Base-by-base conservation (phyloP, 1,284 basidiomycete species). In the Puccinia triticina region DNA sequence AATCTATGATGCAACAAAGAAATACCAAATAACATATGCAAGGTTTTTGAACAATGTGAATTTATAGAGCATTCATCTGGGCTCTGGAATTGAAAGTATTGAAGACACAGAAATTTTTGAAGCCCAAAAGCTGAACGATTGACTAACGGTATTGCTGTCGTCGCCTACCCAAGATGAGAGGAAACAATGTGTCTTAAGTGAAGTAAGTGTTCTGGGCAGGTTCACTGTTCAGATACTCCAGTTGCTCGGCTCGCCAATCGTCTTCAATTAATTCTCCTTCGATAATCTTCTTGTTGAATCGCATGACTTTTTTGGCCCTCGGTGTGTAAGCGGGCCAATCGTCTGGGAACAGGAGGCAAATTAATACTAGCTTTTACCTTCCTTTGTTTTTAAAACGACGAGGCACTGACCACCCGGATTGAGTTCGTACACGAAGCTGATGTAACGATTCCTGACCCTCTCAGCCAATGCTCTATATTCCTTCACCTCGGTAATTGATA, bases 381-480 rank as follows among this genome's bases (percentile, higher is more conserved):
- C 40, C 8, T 43, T 2, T 69, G 1, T 69, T 48, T n/a, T 3
- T 48, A 2, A 29, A 14, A n/a, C 21, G 43, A 10, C 66, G 18
- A 57, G 37, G 32, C 4, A 74, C 79, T 74, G 18, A 81, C 79
- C 37, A 40, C 79, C 79, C 18, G 79, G 79, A 50, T 73, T 64
- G 4, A 81, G 71, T n/a, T 81, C 79, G 73, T 81, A 40, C 21
- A 66, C 79, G 37, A 81, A 81, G n/a, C 57, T 74, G 46, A 81
- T 81, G 21, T 74, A 81, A 66, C 61, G 69, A 12, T 71, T 48
- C 73, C 79, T 73, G 8, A 81, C 59, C 46, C 46, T 66, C 34
- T 50, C 43, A n/a, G 79, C 79, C 32, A 81, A 66, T 34, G 34
- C 67, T 32, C 48, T 40, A 4, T 57, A 66, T 64, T 43, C 55